Evolutionary conservation across 2,329 filamentous ascomycete genomes (phyloP).

Genomic region (Graphiopsis chlorocephala): DNA sequence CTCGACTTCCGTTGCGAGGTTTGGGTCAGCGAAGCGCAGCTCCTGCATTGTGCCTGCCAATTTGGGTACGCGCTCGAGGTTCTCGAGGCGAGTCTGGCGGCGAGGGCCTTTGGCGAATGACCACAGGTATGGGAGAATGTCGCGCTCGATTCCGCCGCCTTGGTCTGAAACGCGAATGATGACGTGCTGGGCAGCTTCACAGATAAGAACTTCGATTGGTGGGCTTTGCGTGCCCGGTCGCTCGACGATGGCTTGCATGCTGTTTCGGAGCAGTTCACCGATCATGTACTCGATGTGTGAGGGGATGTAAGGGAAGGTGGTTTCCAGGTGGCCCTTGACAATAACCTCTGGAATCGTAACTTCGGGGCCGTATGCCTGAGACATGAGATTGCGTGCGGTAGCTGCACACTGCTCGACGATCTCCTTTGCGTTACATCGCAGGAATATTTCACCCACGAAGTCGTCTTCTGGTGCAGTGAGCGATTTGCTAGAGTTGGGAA

Average conservation of each 20-base stretch:
- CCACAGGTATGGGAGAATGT: slow-evolving; percentile 87
- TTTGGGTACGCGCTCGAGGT: slow-evolving; percentile 80
- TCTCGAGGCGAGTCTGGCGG: slow-evolving; percentile 72
- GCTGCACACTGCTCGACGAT: slow-evolving; percentile 80
- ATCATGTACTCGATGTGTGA: slow-evolving; percentile 97
- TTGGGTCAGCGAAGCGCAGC: slow-evolving; percentile 19
- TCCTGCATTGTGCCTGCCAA: slow-evolving; percentile 91
- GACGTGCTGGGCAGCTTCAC: slow-evolving; percentile 89
- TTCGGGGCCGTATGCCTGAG: slow-evolving; percentile 69
- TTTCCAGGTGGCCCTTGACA: slow-evolving; percentile 79
- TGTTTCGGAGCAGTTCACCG: slow-evolving; percentile 90
- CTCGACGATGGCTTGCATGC: slow-evolving; percentile 87
- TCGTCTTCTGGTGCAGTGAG: slow-evolving; percentile 65
- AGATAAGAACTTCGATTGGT: slow-evolving; percentile 91
- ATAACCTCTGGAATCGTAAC: slow-evolving; percentile 75
- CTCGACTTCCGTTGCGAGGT: neutral
- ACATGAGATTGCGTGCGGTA: slow-evolving; percentile 71
- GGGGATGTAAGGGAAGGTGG: slow-evolving; percentile 93
- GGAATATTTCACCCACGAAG: slow-evolving; percentile 92
- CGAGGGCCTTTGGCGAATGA: slow-evolving; percentile 93
- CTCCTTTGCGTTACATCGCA: slow-evolving; percentile 86
- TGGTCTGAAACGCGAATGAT: slow-evolving; percentile 95
- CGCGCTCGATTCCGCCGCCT: slow-evolving; percentile 83
- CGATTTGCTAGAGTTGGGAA: slow-evolving; percentile 68
- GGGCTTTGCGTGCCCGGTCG: slow-evolving; percentile 52